Evolutionary conservation across 768 basidiomycete genomes (phyloP), one percentile per base, ranked within the genome.

Genomic region (Leccinum pellstonianum): DNA sequence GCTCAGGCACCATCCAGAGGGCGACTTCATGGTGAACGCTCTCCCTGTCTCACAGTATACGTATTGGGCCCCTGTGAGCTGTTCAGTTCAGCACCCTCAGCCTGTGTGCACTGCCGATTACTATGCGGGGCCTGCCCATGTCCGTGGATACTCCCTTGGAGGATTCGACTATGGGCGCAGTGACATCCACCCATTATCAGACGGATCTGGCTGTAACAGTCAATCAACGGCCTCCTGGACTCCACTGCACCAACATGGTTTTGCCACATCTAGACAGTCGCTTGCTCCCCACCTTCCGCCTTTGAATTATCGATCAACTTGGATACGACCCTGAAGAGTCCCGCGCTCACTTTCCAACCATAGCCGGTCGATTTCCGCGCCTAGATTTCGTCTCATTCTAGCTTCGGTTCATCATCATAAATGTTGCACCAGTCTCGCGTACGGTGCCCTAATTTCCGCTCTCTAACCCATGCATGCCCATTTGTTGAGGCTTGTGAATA

Each of bases 71-170:
- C 59, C 64, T 31, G 47, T 66, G 27, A 61, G 47, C 74, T 59
- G 68, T 77, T 29, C 84, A 82, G 35, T 54, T 64, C 80, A 82
- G 57, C 84, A 83, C 61, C 81, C 85, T 61, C 84, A 82, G 63
- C 83, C 85, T 27, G 80, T 80, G 57, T 83, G 81, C 68, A 77
- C 81, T 57, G 78, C 82, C 61, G 82, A 84, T 61, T 77, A 77
- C 64, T 72, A 76, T 25, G 75, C 78, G 52, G 66, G 77, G 41
- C 76, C 79, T 57, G 76, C 78, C 62, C 87, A 86, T 62, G 67
- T 77, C 62, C 84, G 83, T 59, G 84, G 86, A 41, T 84, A 84
- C 63, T 84, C 86, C 43, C 84, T 87, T 67, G 75, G 82, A 41
- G 78, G 76, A 54, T 85, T 80, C 68, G 84, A 86, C 54, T 83